These are phyloP conservation scores for Verticillium albo-atrum DNA, from an alignment of 2,329 filamentous ascomycete genomes.

Conservation along the genomic window DNA sequence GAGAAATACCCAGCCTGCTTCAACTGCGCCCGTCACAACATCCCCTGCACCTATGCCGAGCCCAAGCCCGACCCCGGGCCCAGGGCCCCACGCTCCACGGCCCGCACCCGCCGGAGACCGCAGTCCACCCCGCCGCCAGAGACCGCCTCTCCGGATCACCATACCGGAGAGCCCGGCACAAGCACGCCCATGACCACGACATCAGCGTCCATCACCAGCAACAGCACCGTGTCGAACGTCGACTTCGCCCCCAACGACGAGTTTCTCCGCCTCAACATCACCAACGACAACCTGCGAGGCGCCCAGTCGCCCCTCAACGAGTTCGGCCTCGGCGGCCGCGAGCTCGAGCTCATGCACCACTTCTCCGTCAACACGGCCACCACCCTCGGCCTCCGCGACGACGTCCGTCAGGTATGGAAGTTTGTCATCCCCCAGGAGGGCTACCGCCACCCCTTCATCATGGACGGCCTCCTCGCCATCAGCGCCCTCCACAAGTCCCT, in stretches of 20 bases:
- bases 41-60: slow-evolving; percentile 18
- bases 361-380: slow-evolving; percentile 19
- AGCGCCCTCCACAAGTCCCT: slow-evolving; percentile 24
- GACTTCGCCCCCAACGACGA: not conserved
- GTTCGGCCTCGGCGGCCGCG: slow-evolving; percentile 4
- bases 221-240: not conserved
- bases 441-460: slow-evolving; percentile 20
- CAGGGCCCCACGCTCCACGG: not conserved
- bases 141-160: not conserved
- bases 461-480: slow-evolving; percentile 24
- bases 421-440: slow-evolving; percentile 19
- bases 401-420: slow-evolving; percentile 21
- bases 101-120: not conserved
- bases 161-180: not conserved
- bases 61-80: not conserved
- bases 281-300: not conserved
- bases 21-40: slow-evolving; percentile 22
- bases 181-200: not conserved
- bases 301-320: not conserved
- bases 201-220: not conserved
- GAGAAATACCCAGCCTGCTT: slow-evolving; percentile 23
- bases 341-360: slow-evolving; percentile 25
- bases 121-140: no score
- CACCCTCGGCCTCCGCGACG: slow-evolving; percentile 15
- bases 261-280: not conserved